Percentiles rank a stretch among this genome's conserved stretches.
Evolutionary conservation across 2,329 filamentous ascomycete species (phyloP).

Genomic region (Pseudogymnoascus sp.): DNA sequence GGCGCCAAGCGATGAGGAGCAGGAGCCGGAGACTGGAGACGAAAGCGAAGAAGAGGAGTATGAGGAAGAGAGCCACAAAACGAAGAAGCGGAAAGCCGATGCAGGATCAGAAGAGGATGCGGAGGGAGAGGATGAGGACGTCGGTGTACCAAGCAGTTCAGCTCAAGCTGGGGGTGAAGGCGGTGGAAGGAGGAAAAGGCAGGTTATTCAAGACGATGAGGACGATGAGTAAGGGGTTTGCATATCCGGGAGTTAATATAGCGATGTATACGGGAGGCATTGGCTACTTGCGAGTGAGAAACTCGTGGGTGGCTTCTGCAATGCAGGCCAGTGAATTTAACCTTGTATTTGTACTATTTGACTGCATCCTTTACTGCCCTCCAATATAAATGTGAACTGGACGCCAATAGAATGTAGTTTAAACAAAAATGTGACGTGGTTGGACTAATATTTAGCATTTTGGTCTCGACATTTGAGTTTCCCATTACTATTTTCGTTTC

Average conservation of each 20-base stretch:
- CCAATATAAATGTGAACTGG: neutral
- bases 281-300: neutral
- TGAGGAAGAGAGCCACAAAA: conserved; percentile 22
- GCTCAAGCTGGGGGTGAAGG: conserved; percentile 28
- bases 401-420: neutral
- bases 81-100: conserved; percentile 27
- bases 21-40: conserved; percentile 49
- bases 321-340: neutral
- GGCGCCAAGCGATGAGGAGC: conserved; percentile 64
- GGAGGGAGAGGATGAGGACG: conserved; percentile 45
- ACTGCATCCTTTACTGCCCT: neutral
- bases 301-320: neutral
- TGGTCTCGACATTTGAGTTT: neutral
- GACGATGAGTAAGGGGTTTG: conserved; percentile 32
- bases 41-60: conserved; percentile 35
- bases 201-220: conserved; percentile 54
- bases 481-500: neutral
- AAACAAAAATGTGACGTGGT: neutral
- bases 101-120: conserved; percentile 40
- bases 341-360: neutral
- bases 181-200: conserved; percentile 40
- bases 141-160: conserved; percentile 37
- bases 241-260: conserved; percentile 4
- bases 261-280: neutral
- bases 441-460: neutral